Conservation (phyloP, 2,329 filamentous ascomycete species). For the Claviceps digitariae region DNA sequence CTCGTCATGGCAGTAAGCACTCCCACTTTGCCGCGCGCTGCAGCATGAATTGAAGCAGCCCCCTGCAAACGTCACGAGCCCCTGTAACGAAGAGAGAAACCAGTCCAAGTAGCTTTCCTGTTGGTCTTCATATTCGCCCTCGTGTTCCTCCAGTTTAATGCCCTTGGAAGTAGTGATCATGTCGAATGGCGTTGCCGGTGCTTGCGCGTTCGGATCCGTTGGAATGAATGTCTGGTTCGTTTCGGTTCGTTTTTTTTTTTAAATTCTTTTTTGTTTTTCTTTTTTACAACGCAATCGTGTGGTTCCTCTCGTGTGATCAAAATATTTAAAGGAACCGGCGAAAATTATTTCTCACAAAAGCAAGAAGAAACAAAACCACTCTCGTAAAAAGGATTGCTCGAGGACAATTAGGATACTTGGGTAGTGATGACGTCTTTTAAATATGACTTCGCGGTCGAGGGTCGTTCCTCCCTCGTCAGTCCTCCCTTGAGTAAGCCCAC, state of each 20-base stretch:
- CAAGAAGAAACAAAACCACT: neutral
- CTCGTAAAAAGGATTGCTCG: too few relatives aligned
- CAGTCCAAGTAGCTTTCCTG: neutral
- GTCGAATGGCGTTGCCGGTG: neutral
- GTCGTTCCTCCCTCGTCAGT: neutral
- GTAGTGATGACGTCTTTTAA: neutral
- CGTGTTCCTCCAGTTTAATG: constrained; percentile 19
- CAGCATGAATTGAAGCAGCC: constrained; percentile 6
- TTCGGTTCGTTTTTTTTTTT: too few relatives aligned
- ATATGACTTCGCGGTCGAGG: neutral
- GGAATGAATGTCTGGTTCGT: neutral
- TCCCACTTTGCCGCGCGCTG: constrained; percentile 8
- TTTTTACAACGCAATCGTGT: too few relatives aligned
- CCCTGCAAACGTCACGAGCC: neutral
- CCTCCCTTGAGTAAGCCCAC: constrained; percentile 1
- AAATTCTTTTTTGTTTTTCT: too few relatives aligned
- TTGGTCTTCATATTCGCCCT: constrained; percentile 17
- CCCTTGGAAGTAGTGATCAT: neutral
- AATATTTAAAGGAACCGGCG: too few relatives aligned
- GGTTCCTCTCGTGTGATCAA: too few relatives aligned
- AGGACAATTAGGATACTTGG: too few relatives aligned
- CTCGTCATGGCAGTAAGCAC: constrained; percentile 13
- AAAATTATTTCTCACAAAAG: too few relatives aligned
- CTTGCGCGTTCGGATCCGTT: neutral
- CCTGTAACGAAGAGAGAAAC: neutral